phyloP scores from a whole-genome alignment of 306 rosid genomes.

The Leucaena leucocephala region DNA sequence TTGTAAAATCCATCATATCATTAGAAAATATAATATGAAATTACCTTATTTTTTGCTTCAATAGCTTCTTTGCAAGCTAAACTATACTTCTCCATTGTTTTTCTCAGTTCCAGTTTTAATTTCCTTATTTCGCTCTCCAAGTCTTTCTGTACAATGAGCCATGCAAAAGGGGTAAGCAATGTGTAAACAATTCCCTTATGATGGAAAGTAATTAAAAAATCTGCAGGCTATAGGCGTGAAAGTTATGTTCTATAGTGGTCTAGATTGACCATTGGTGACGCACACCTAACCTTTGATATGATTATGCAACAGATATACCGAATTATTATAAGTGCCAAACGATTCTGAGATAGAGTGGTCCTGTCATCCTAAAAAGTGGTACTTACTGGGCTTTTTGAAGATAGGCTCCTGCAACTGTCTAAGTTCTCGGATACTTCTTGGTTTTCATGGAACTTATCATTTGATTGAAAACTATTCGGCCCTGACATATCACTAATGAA shows the following conservation, averaged over 20 bases:
- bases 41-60: conserved; percentile 57
- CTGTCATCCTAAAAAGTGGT: neutral
- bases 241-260: neutral
- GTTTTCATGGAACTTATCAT: conserved; percentile 35
- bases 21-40: conserved; percentile 12
- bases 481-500: conserved; percentile 47
- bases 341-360: neutral
- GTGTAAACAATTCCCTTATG: conserved; percentile 11
- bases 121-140: conserved; percentile 64
- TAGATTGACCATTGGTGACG: conserved; percentile 17
- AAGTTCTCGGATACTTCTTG: conserved; percentile 28
- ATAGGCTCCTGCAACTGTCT: conserved; percentile 28
- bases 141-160: conserved; percentile 43
- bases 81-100: conserved; percentile 58
- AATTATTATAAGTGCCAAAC: conserved; percentile 14
- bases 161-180: conserved; percentile 1
- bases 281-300: conserved; percentile 19
- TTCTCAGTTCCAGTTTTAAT: conserved; percentile 56
- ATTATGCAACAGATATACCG: neutral
- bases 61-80: conserved; percentile 65
- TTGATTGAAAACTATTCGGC: conserved; percentile 38
- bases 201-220: neutral
- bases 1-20: conserved; percentile 18
- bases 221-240: neutral
- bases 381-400: conserved; percentile 53